phyloP scores from a whole-genome alignment of 441 rosid species.

The Gossypium laxum region DNA sequence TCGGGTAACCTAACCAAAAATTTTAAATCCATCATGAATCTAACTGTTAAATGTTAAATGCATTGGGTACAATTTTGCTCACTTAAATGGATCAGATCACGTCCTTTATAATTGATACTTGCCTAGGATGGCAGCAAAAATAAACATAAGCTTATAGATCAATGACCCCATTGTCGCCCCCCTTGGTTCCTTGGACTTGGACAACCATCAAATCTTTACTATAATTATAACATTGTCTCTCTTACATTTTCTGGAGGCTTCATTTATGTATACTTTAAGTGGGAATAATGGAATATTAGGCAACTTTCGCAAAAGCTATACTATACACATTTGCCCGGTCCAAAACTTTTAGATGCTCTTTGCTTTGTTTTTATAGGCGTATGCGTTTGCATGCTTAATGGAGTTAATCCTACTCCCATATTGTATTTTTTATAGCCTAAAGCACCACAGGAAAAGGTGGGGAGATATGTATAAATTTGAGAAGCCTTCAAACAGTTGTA shows the following conservation, averaged over 20 bases:
- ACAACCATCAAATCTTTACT: background rate
- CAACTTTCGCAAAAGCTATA: background rate
- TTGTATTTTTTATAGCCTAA: background rate
- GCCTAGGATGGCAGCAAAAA: background rate
- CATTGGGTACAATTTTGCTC: background rate
- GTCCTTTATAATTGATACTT: background rate
- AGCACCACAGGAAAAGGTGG: background rate
- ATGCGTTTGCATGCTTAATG: background rate
- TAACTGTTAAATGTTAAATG: background rate
- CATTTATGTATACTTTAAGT: background rate
- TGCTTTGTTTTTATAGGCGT: background rate
- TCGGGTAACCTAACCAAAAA: background rate
- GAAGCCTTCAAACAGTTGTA: background rate
- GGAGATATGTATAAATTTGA: background rate
- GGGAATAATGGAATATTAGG: slow-evolving; percentile 6
- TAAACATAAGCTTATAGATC: background rate
- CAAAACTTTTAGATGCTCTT: background rate
- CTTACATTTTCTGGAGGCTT: background rate
- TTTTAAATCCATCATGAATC: background rate
- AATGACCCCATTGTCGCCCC: background rate
- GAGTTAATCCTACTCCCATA: background rate
- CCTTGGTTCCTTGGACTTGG: background rate
- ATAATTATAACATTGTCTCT: background rate
- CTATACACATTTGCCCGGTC: background rate
- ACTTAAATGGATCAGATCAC: background rate